Evolutionary conservation across 1,139 yeast genomes (phyloP).

Genomic region (Pichia sp.): DNA sequence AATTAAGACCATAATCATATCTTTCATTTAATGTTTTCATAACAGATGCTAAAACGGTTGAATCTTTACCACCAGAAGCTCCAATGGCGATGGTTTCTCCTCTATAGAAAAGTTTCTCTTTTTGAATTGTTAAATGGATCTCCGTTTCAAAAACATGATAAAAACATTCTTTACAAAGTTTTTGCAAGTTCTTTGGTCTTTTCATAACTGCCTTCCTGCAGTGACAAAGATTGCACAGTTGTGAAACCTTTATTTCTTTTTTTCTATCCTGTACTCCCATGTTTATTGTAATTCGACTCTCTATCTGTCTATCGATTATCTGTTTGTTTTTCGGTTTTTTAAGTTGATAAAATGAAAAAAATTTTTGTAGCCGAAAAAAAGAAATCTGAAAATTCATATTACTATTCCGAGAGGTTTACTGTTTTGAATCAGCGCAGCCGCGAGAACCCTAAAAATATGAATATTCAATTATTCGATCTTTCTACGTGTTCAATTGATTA

Average conservation of each 20-base stretch:
- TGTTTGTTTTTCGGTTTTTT: no score
- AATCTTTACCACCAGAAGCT: slow-evolving; percentile 98
- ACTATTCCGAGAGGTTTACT: no score
- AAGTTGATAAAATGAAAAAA: no score
- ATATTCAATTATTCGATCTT: no score
- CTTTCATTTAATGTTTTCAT: slow-evolving; percentile 84
- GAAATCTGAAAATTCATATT: no score
- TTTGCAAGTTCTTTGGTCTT: slow-evolving; percentile 88
- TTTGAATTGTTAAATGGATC: slow-evolving; percentile 80
- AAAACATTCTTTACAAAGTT: slow-evolving; percentile 89
- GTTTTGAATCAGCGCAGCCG: no score
- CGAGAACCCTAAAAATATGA: no score
- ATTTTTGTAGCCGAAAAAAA: no score
- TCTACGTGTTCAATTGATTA: neutral
- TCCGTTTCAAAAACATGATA: slow-evolving; percentile 90
- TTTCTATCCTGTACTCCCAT: no score
- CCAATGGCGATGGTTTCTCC: slow-evolving; percentile 96
- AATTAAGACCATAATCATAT: slow-evolving; percentile 75
- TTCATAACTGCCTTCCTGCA: slow-evolving; percentile 79
- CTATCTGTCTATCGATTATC: no score
- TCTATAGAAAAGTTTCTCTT: slow-evolving; percentile 58
- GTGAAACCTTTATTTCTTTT: slow-evolving; percentile 22
- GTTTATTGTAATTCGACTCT: no score
- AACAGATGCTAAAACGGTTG: slow-evolving; percentile 88
- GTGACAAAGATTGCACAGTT: slow-evolving; percentile 78